Evolutionary conservation across 352 stramenopile genomes (phyloP).

Genomic region (Phytophthora multivora): DNA sequence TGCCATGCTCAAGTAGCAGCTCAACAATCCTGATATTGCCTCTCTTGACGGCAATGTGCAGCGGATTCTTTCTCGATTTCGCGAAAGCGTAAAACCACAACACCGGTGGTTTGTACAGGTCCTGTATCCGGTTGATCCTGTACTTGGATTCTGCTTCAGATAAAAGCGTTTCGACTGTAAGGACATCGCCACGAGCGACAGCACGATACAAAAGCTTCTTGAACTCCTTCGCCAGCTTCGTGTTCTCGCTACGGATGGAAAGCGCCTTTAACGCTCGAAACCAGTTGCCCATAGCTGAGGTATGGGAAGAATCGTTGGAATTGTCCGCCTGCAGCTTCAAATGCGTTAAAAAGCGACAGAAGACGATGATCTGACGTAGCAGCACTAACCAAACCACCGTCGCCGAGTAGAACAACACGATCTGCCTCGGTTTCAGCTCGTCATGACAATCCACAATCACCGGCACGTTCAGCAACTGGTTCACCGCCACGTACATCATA

Average conservation of each 20-base stretch:
- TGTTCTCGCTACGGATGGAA: conserved; percentile 30
- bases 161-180: conserved; percentile 49
- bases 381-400: conserved; percentile 60
- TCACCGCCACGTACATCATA: conserved; percentile 61
- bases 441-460: conserved; percentile 53
- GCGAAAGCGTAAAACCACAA: conserved; percentile 74
- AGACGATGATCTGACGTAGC: conserved; percentile 67
- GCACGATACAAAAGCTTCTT: conserved; percentile 72
- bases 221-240: conserved; percentile 45
- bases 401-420: conserved; percentile 65
- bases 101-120: conserved; percentile 51
- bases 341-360: conserved; percentile 76
- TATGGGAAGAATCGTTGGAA: conserved; percentile 68
- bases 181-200: conserved; percentile 53
- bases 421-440: conserved; percentile 34
- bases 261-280: conserved; percentile 44
- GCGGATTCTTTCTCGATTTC: conserved; percentile 72
- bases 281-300: conserved; percentile 56
- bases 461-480: conserved; percentile 49
- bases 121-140: conserved; percentile 37
- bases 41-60: conserved; percentile 70
- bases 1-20: conserved; percentile 53
- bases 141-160: conserved; percentile 37
- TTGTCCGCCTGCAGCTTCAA: conserved; percentile 76
- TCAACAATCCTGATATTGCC: conserved; percentile 65